Conservation (phyloP, 129 eudicot genomes). For the Logfia minima region DNA sequence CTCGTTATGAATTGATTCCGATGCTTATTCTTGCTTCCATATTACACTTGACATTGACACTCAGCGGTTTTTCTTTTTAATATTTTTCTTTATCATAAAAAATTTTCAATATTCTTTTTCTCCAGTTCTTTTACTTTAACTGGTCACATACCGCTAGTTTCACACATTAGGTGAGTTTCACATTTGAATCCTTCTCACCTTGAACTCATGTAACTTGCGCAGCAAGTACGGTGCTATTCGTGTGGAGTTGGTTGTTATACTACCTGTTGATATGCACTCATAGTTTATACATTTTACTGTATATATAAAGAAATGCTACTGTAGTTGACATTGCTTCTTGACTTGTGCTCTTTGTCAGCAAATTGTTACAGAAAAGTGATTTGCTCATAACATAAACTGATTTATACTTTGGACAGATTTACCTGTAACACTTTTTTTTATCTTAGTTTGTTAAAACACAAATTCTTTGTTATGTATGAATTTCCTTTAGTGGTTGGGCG, state of each 20-base stretch:
- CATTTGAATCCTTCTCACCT: background rate
- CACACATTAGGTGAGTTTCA: background rate
- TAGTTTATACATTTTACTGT: background rate
- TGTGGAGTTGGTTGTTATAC: background rate
- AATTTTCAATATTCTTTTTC: slow-evolving; percentile 3
- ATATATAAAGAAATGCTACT: slow-evolving; percentile 9
- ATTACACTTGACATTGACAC: slow-evolving; percentile 26
- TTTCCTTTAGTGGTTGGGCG: no score
- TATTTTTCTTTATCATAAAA: background rate
- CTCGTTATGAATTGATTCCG: slow-evolving; percentile 32
- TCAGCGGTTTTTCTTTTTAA: slow-evolving; percentile 22
- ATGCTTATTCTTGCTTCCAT: slow-evolving; percentile 38
- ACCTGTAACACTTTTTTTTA: no score
- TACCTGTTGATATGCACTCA: background rate
- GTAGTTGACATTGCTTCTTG: background rate
- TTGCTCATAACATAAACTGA: background rate
- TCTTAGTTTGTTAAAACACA: no score
- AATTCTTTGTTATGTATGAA: no score
- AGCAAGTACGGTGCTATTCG: background rate
- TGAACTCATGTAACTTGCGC: background rate
- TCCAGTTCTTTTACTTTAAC: background rate
- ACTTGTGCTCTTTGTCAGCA: background rate
- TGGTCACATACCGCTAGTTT: background rate
- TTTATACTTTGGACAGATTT: no score
- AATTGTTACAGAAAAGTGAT: background rate